A percentile compares a stretch with the other conserved stretches of the same genome.
Evolutionary conservation across 768 basidiomycete species (phyloP).

Genomic region (Rhodocollybia butyracea): DNA sequence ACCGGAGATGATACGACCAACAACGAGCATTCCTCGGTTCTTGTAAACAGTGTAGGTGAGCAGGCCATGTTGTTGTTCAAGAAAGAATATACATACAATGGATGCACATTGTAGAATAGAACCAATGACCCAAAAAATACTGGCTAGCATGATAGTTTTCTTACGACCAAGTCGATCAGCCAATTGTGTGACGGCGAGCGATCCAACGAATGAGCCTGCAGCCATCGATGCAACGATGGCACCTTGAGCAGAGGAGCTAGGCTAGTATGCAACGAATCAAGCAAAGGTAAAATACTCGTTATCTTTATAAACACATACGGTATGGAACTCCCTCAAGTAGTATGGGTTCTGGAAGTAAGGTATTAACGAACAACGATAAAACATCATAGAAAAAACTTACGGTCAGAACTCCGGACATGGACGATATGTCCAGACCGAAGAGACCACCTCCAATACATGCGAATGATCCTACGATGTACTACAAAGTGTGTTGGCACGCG

Average conservation of each 20-base stretch:
- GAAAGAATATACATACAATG: conserved; percentile 27
- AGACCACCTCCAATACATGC: conserved; percentile 80
- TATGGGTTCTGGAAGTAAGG: conserved; percentile 28
- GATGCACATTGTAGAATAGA: conserved; percentile 68
- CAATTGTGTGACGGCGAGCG: conserved; percentile 58
- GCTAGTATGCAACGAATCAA: conserved; percentile 26
- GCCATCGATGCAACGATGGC: conserved; percentile 81
- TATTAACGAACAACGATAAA: background rate
- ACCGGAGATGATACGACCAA: conserved; percentile 66
- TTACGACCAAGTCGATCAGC: conserved; percentile 68
- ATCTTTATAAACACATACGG: conserved; percentile 23
- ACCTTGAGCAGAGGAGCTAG: conserved; percentile 55
- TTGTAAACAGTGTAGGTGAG: background rate
- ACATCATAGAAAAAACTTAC: conserved; percentile 24
- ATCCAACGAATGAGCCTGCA: conserved; percentile 66
- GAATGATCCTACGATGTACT: conserved; percentile 79
- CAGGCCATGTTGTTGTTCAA: background rate
- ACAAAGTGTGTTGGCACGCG: background rate
- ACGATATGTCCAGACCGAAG: conserved; percentile 80
- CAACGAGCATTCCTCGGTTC: conserved; percentile 71
- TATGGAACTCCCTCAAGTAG: conserved; percentile 33
- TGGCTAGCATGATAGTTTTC: conserved; percentile 61
- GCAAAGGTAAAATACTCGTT: background rate
- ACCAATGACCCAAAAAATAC: conserved; percentile 71
- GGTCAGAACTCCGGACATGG: conserved; percentile 74